Conservation (phyloP, 2,329 filamentous ascomycete genomes). For the Ceratocystis cubensis region DNA sequence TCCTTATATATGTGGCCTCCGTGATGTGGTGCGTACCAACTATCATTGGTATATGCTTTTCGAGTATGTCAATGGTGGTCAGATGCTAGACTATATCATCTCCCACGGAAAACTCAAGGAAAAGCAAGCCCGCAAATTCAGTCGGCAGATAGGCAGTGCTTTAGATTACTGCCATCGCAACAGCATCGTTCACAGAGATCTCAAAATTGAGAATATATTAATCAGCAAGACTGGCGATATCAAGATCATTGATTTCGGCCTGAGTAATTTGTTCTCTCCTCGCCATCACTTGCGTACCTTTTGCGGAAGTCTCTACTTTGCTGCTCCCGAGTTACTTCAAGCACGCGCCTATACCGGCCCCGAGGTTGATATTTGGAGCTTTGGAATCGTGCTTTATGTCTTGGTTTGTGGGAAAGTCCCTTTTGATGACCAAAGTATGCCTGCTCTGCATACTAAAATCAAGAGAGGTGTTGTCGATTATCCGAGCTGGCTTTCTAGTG, state of each 20-base stretch:
- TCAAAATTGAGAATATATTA: conserved; percentile 98
- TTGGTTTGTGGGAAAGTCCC: conserved; percentile 95
- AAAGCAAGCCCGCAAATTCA: conserved; percentile 96
- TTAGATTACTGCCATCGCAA: conserved; percentile 96
- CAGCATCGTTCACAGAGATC: conserved; percentile 90
- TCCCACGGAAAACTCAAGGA: conserved; percentile 95
- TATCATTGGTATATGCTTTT: conserved; percentile 99
- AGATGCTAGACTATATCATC: conserved; percentile 99
- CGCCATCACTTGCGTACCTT: conserved; percentile 83
- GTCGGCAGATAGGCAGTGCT: conserved; percentile 89
- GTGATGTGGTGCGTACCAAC: conserved; percentile 87
- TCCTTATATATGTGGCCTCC: conserved; percentile 89
- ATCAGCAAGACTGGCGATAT: conserved; percentile 99
- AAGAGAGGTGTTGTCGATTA: conserved; percentile 96
- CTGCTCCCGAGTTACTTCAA: conserved; percentile 85
- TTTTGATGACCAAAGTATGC: conserved; percentile 99
- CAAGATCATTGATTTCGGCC: conserved; percentile 96
- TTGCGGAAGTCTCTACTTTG: conserved; percentile 95
- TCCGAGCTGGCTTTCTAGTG: conserved; percentile 78
- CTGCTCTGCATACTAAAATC: conserved; percentile 93
- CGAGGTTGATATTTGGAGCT: conserved; percentile 97
- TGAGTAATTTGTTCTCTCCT: conserved; percentile 92
- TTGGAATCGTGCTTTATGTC: conserved; percentile 94
- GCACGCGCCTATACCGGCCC: conserved; percentile 90
- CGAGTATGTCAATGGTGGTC: conserved; percentile 95